Conservation (phyloP, 768 basidiomycete species). For the Phlebiopsis flavidoalba region DNA sequence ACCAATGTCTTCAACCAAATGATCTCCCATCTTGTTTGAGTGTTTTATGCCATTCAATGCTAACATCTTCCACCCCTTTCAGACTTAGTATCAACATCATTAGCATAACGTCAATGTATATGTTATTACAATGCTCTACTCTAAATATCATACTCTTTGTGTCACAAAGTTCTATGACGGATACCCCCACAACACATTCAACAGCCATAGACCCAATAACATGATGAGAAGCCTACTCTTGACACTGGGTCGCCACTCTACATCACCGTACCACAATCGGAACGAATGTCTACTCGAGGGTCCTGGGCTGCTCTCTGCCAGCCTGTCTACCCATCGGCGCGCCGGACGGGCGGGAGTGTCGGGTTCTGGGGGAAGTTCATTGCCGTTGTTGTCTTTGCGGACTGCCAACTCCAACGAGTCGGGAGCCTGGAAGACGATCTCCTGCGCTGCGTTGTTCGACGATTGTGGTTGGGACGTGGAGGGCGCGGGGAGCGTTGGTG, state of each 20-base stretch:
- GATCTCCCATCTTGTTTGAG: constrained; percentile 19
- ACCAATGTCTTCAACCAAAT: constrained; percentile 34
- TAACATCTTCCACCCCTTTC: neutral
- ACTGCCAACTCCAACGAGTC: constrained; percentile 10
- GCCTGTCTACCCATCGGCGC: constrained; percentile 47
- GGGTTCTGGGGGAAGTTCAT: constrained; percentile 29
- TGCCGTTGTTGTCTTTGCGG: constrained; percentile 25
- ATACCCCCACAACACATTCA: constrained; percentile 57
- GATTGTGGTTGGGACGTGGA: constrained; percentile 5
- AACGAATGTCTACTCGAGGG: constrained; percentile 15
- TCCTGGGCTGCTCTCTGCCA: constrained; percentile 31
- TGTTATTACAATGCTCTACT: neutral
- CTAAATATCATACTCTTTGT: neutral
- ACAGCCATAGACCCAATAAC: constrained; percentile 51
- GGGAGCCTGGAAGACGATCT: constrained; percentile 20
- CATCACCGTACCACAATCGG: constrained; percentile 26
- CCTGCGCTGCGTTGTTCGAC: constrained; percentile 1
- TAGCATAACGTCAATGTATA: neutral
- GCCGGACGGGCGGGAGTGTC: constrained; percentile 34
- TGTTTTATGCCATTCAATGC: neutral
- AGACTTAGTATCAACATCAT: neutral
- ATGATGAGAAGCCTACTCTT: constrained; percentile 38
- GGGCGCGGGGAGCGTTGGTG: constrained; percentile 16
- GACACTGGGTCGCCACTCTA: constrained; percentile 34
- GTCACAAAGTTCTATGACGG: constrained; percentile 4